phyloP scores from a whole-genome alignment of 2,329 filamentous ascomycete genomes.

The Colletotrichum lentis region DNA sequence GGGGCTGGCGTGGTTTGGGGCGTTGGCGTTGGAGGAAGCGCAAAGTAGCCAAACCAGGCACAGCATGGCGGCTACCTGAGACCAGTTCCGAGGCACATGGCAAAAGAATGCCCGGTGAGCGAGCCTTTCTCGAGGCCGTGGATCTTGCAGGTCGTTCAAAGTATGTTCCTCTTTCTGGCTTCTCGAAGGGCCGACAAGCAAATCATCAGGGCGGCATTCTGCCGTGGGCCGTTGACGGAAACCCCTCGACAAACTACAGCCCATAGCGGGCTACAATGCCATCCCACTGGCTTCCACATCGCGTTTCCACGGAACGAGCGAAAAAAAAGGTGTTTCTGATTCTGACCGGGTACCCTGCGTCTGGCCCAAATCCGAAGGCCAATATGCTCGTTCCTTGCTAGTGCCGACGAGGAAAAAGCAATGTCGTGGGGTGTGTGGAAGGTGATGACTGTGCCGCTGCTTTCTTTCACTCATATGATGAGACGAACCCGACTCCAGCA shows the following conservation, averaged over 20 bases:
- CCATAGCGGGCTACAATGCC: slow-evolving; percentile 1
- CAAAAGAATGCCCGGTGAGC: slow-evolving; percentile 3
- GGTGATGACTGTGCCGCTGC: slow-evolving; percentile 22
- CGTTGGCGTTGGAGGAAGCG: slow-evolving; percentile 10
- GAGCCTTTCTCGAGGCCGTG: not conserved
- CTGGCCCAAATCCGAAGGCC: slow-evolving; percentile 28
- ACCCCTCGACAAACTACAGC: not conserved
- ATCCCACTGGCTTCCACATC: not conserved
- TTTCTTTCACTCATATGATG: slow-evolving; percentile 20
- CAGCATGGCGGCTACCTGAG: slow-evolving; percentile 35
- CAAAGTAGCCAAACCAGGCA: slow-evolving; percentile 9
- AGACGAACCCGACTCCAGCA: slow-evolving; percentile 10
- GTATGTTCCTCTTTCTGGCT: not conserved
- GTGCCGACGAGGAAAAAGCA: slow-evolving; percentile 31
- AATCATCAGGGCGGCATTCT: not conserved
- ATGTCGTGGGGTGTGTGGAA: slow-evolving; percentile 24
- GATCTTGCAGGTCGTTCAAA: not conserved
- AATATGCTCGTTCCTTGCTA: slow-evolving; percentile 33
- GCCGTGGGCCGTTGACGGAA: not conserved
- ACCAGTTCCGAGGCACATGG: slow-evolving; percentile 29
- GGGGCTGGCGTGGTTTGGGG: slow-evolving; percentile 25
- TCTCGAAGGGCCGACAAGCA: not conserved
- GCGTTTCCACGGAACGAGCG: slow-evolving; percentile 1
- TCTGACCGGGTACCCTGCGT: slow-evolving; percentile 6
- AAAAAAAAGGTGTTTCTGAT: not conserved